Conservation (phyloP, 306 rosid genomes). For the Trifolium dubium region DNA sequence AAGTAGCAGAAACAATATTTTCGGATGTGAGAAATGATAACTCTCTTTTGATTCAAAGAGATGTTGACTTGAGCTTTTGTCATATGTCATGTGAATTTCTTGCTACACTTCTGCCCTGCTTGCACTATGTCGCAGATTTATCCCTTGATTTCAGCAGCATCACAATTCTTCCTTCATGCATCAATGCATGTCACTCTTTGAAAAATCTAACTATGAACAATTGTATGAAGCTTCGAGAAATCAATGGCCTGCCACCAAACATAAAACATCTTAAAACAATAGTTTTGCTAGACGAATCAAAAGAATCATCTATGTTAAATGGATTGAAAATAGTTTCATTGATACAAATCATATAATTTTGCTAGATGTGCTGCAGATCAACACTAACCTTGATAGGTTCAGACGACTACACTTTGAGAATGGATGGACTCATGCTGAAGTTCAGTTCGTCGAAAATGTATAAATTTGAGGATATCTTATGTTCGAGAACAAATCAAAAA, state of each 20-base stretch:
- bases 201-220: background rate
- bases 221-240: background rate
- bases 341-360: background rate
- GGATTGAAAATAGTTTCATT: background rate
- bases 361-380: background rate
- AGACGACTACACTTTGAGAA: background rate
- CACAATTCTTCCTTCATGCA: constrained; percentile 17
- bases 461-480: no score
- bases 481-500: background rate
- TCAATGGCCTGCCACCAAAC: background rate
- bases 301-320: background rate
- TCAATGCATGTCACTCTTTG: background rate
- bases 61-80: background rate
- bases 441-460: background rate
- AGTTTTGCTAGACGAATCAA: no score
- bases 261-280: background rate
- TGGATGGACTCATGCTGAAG: background rate
- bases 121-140: background rate
- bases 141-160: background rate
- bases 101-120: background rate
- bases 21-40: background rate
- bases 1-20: background rate
- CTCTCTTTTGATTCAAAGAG: background rate
- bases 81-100: background rate
- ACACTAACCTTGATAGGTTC: background rate